Evolutionary conservation across 306 rosid species (phyloP).

Genomic region (Nissolia schottii): DNA sequence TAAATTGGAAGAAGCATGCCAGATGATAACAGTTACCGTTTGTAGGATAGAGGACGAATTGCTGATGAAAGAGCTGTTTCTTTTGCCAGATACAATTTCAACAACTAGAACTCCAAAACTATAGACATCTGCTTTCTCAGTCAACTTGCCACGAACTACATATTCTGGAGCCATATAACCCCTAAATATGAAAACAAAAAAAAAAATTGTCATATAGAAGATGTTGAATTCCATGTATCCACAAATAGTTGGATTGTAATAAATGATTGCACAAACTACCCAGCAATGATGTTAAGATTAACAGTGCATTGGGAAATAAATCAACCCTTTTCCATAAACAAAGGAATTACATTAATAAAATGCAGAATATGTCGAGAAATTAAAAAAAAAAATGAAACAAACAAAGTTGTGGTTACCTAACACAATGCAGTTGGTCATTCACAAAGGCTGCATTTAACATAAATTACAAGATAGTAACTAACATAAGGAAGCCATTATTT

Average conservation of each 20-base stretch:
- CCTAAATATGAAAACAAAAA: constrained; percentile 31
- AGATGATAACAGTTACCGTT: constrained; percentile 25
- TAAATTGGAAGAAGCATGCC: not conserved
- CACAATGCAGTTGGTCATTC: not conserved
- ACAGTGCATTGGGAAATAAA: not conserved
- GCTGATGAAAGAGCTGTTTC: constrained; percentile 27
- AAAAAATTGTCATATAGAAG: not conserved
- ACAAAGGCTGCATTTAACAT: not conserved
- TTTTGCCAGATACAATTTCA: constrained; percentile 61
- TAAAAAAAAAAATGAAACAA: too few species aligned
- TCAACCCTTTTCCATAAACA: not conserved
- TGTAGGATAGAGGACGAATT: constrained; percentile 36
- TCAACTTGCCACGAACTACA: constrained; percentile 50
- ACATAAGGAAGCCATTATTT: not conserved
- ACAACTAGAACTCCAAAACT: constrained; percentile 64
- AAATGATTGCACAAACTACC: not conserved
- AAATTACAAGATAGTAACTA: not conserved
- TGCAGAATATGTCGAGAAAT: not conserved
- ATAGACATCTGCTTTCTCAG: constrained; percentile 73
- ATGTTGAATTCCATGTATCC: not conserved
- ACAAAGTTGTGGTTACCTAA: too few species aligned
- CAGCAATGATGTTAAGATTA: not conserved
- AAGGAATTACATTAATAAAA: not conserved
- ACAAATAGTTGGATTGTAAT: not conserved
- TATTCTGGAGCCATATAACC: constrained; percentile 92